A percentile compares a stretch with the other conserved stretches of the same genome.
These are phyloP conservation scores for Chernovozyma sophiae-reginae DNA, from an alignment of 1,139 yeast genomes.

Conservation along the genomic window DNA sequence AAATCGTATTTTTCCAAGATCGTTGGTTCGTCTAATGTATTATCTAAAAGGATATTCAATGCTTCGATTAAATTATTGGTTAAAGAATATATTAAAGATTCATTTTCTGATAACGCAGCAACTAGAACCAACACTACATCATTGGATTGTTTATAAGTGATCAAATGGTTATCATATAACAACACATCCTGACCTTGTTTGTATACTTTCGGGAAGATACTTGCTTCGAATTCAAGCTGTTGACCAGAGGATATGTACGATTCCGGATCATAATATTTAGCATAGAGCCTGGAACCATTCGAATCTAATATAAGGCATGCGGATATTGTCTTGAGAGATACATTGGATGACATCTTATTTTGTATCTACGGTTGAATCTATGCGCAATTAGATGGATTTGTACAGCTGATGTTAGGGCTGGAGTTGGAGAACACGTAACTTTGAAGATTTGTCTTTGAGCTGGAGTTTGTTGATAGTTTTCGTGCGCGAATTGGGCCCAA, in stretches of 20 bases:
- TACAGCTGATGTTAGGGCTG: too few species aligned
- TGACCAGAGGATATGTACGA: slow-evolving; percentile 47
- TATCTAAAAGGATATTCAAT: slow-evolving; percentile 68
- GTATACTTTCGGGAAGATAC: slow-evolving; percentile 67
- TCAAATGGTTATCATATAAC: slow-evolving; percentile 71
- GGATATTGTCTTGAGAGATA: slow-evolving; percentile 73
- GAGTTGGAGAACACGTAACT: neutral
- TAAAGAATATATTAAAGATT: slow-evolving; percentile 72
- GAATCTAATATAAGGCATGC: slow-evolving; percentile 78
- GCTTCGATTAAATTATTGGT: slow-evolving; percentile 79
- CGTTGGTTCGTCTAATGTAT: slow-evolving; percentile 74
- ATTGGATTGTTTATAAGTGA: slow-evolving; percentile 84
- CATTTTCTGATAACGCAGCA: slow-evolving; percentile 76
- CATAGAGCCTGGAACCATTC: slow-evolving; percentile 74
- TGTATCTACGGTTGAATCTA: neutral
- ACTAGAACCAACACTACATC: slow-evolving; percentile 70
- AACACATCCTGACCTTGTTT: slow-evolving; percentile 79
- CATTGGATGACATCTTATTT: slow-evolving; percentile 46
- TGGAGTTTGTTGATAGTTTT: slow-evolving; percentile 59
- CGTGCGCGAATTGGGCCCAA: too few species aligned
- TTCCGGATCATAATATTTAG: slow-evolving; percentile 69
- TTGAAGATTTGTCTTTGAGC: neutral
- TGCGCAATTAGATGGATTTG: too few species aligned
- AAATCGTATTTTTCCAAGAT: slow-evolving; percentile 82
- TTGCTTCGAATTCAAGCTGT: slow-evolving; percentile 74